These are phyloP conservation scores for Jamesozyma lodderae DNA, from an alignment of 805 yeast species.

Conservation along the genomic window DNA sequence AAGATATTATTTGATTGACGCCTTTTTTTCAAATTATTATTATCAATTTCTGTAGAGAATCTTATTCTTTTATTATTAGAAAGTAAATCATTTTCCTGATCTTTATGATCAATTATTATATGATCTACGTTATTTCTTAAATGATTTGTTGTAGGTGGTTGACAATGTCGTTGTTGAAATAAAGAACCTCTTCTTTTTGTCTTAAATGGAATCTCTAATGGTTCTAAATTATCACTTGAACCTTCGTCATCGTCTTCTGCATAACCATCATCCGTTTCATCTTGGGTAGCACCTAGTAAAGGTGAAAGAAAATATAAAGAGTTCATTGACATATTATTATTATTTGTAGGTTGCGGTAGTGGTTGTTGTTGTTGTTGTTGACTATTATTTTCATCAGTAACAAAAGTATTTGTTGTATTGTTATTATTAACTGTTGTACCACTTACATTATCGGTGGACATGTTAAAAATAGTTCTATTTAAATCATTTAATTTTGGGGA, in stretches of 20 bases:
- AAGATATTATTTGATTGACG: neutral
- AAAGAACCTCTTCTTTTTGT: constrained; percentile 15
- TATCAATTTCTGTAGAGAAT: neutral
- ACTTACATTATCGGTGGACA: neutral
- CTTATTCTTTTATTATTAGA: neutral
- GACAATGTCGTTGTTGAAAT: constrained; percentile 13
- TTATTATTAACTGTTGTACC: neutral
- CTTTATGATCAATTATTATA: neutral
- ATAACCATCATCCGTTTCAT: constrained; percentile 25
- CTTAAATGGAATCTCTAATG: constrained; percentile 23
- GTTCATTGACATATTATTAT: neutral
- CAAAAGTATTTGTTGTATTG: neutral
- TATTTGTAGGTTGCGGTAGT: neutral
- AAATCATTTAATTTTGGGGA: constrained; percentile 4
- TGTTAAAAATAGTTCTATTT: constrained; percentile 1
- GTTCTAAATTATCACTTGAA: constrained; percentile 14
- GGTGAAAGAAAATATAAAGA: constrained; percentile 4
- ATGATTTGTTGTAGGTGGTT: constrained; percentile 7
- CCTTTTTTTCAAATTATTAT: neutral
- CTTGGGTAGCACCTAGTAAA: constrained; percentile 5
- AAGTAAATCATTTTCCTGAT: neutral
- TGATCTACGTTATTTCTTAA: constrained; percentile 1
- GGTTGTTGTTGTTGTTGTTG: neutral
- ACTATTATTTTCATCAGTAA: neutral
- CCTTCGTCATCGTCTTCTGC: constrained; percentile 28